Percentiles rank a stretch among this genome's conserved stretches.
Evolutionary conservation across 2,329 filamentous ascomycete genomes (phyloP).

Genomic region (Fusarium hostae): DNA sequence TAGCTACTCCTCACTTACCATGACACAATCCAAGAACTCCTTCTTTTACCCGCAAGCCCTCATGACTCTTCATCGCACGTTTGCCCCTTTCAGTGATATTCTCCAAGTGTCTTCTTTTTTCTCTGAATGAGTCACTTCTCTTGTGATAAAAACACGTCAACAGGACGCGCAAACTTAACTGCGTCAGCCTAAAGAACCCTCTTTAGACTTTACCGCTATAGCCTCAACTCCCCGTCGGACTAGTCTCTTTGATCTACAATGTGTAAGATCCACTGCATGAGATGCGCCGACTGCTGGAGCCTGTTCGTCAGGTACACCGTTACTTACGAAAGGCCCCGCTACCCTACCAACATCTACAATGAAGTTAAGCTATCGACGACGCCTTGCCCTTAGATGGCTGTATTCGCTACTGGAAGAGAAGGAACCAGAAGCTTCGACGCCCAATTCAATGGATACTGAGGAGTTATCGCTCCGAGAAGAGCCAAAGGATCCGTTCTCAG

Average conservation of each 20-base stretch:
- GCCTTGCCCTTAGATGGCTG: neutral
- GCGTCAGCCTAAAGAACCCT: neutral
- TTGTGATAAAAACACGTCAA: neutral
- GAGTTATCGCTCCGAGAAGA: conserved; percentile 3
- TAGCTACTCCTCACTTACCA: neutral
- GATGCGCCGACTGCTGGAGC: neutral
- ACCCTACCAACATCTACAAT: neutral
- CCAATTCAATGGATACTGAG: neutral
- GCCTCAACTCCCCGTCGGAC: neutral
- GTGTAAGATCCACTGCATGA: conserved; percentile 8
- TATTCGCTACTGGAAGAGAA: conserved; percentile 2
- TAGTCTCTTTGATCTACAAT: neutral
- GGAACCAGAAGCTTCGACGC: neutral
- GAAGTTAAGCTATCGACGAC: neutral
- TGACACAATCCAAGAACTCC: neutral
- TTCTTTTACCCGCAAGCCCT: neutral
- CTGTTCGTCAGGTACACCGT: neutral
- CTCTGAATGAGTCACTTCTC: neutral
- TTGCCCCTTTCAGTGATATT: neutral
- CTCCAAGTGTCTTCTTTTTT: neutral
- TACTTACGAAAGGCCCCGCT: conserved; percentile 3
- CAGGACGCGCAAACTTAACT: neutral
- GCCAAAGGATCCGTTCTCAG: neutral
- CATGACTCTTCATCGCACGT: neutral
- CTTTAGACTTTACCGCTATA: neutral